phyloP scores from a whole-genome alignment of 2,329 filamentous ascomycete genomes.

The Apiospora phragmitis region DNA sequence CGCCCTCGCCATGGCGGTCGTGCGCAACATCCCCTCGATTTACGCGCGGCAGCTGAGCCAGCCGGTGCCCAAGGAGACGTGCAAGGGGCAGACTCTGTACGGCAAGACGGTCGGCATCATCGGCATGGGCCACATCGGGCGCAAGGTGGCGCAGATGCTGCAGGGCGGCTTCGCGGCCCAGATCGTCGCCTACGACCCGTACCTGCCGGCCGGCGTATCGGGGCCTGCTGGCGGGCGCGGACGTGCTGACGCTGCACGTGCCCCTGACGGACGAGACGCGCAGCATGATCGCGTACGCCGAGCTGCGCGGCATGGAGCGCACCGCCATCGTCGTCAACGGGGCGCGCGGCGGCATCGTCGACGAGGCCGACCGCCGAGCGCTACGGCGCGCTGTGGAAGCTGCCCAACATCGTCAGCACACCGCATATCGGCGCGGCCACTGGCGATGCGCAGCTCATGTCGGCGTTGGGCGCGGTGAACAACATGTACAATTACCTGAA shows the following conservation, averaged over 20 bases:
- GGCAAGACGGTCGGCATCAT: slow-evolving; percentile 67
- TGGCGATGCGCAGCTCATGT: slow-evolving; percentile 25
- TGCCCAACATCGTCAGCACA: slow-evolving; percentile 39
- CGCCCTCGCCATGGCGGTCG: slow-evolving; percentile 39
- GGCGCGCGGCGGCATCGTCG: slow-evolving; percentile 40
- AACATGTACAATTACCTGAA: neutral
- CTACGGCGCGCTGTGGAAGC: slow-evolving; percentile 35
- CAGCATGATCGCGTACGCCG: slow-evolving; percentile 31
- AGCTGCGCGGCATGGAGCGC: slow-evolving; percentile 37
- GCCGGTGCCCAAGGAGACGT: slow-evolving; percentile 39
- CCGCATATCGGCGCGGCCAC: slow-evolving; percentile 49
- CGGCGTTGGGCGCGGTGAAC: neutral
- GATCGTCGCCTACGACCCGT: slow-evolving; percentile 39
- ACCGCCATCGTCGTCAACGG: slow-evolving; percentile 41
- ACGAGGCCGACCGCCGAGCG: slow-evolving; percentile 37
- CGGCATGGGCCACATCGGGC: slow-evolving; percentile 70
- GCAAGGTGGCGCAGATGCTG: slow-evolving; percentile 61
- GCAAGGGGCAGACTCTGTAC: slow-evolving; percentile 61
- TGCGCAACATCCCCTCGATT: slow-evolving; percentile 44
- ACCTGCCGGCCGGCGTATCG: slow-evolving; percentile 29
- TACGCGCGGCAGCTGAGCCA: slow-evolving; percentile 24
- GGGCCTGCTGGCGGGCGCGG: slow-evolving; percentile 32
- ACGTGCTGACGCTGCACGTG: slow-evolving; percentile 39
- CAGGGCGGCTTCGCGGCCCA: slow-evolving; percentile 65
- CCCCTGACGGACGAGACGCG: slow-evolving; percentile 35